These are phyloP conservation scores for Gillenia trifoliata DNA, from an alignment of 306 rosid species.

Conservation along the genomic window DNA sequence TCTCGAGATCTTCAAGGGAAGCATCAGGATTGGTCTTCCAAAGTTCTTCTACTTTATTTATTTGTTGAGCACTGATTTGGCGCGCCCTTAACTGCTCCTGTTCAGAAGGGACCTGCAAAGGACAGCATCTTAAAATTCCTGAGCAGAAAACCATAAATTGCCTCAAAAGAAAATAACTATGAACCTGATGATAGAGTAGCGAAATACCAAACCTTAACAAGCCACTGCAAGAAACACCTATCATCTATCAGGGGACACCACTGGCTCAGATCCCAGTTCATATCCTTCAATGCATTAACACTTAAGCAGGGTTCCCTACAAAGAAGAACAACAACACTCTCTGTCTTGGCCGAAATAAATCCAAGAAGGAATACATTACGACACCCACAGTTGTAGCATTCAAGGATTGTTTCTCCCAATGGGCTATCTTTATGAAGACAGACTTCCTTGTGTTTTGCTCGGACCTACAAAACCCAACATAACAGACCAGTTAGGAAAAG, in stretches of 20 bases:
- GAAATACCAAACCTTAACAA: conserved; percentile 71
- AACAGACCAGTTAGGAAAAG: not conserved
- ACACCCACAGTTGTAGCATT: conserved; percentile 98
- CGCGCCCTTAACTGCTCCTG: conserved; percentile 99
- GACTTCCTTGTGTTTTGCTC: conserved; percentile 98
- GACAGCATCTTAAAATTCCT: conserved; percentile 13
- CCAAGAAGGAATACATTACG: conserved; percentile 98
- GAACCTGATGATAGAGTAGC: not conserved
- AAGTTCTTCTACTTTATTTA: conserved; percentile 94
- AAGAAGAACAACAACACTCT: conserved; percentile 97
- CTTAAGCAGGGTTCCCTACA: conserved; percentile 99
- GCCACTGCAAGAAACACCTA: conserved; percentile 99
- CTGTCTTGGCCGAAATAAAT: conserved; percentile 98
- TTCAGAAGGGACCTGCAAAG: conserved; percentile 88
- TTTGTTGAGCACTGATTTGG: conserved; percentile 98
- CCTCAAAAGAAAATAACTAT: not conserved
- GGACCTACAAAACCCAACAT: conserved; percentile 56
- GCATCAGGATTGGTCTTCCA: conserved; percentile 99
- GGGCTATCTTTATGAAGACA: conserved; percentile 99
- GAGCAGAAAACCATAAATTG: not conserved
- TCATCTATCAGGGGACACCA: conserved; percentile 99
- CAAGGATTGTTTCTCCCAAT: conserved; percentile 96
- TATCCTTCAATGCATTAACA: conserved; percentile 98
- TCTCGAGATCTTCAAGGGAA: conserved; percentile 97
- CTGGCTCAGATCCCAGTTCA: conserved; percentile 99